These are phyloP conservation scores for Clitoria ternatea DNA, from an alignment of 306 rosid genomes.

Conservation along the genomic window DNA sequence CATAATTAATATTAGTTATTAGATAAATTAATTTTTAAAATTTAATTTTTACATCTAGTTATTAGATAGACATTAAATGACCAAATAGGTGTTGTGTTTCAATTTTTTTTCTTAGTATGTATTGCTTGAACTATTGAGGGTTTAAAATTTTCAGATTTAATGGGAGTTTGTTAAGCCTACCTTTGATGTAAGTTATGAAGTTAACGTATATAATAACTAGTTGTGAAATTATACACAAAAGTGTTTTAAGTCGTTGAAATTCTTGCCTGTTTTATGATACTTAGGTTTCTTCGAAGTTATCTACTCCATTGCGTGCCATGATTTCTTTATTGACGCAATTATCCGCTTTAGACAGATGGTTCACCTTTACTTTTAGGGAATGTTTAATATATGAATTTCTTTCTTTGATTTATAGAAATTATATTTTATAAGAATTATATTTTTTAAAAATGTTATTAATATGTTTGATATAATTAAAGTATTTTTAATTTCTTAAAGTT, in stretches of 20 bases:
- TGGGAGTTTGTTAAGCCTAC: not conserved
- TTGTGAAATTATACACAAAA: not conserved
- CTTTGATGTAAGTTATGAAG: constrained; percentile 6
- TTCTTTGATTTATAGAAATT: no score
- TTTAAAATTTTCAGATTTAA: not conserved
- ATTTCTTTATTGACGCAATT: constrained; percentile 15
- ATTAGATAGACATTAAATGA: no score
- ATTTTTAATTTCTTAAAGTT: no score
- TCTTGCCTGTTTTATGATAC: not conserved
- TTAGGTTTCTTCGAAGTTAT: not conserved
- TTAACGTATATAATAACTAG: not conserved
- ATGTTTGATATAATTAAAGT: no score
- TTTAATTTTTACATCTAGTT: no score
- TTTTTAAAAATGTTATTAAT: no score
- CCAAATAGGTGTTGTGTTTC: not conserved
- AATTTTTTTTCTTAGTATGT: not conserved
- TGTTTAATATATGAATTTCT: no score
- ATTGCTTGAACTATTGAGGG: not conserved
- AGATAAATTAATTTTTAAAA: no score
- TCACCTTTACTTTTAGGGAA: not conserved
- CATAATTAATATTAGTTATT: no score
- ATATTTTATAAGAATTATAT: no score
- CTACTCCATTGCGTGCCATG: not conserved
- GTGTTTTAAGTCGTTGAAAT: not conserved
- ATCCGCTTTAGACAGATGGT: not conserved